Conservation (phyloP, 1,284 basidiomycete species). For the Puccinia horiana region DNA sequence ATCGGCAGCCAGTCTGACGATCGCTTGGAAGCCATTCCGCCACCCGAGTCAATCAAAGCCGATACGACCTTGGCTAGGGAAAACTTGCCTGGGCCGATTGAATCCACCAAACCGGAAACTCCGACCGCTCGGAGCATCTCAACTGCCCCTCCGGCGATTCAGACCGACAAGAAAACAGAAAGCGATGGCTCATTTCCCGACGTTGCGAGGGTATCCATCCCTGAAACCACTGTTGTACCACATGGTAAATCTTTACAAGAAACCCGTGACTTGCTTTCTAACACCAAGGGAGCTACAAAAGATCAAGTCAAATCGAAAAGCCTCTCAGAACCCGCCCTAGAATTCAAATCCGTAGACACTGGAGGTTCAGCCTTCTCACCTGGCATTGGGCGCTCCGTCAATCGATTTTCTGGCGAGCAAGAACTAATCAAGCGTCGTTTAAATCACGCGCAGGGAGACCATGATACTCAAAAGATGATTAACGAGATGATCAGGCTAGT, state of each 20-base stretch:
- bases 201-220: neutral
- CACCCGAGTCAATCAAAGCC: neutral
- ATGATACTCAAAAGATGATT: constrained; percentile 37
- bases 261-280: neutral
- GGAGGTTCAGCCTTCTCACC: constrained; percentile 14
- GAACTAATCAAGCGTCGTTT: constrained; percentile 27
- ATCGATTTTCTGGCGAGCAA: constrained; percentile 45
- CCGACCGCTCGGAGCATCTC: neutral
- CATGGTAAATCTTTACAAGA: neutral
- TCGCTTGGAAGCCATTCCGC: no score
- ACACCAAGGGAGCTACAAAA: neutral
- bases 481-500: constrained; percentile 34
- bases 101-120: neutral
- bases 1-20: neutral
- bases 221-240: neutral
- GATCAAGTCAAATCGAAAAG: neutral
- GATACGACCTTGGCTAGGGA: neutral
- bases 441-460: constrained; percentile 15
- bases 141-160: neutral
- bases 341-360: neutral
- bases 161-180: neutral
- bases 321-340: neutral
- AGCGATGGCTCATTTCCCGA: neutral
- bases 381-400: constrained; percentile 24
- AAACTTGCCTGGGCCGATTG: neutral